Conservation (phyloP, 1,139 yeast genomes). For the Suhomyces maxii region DNA sequence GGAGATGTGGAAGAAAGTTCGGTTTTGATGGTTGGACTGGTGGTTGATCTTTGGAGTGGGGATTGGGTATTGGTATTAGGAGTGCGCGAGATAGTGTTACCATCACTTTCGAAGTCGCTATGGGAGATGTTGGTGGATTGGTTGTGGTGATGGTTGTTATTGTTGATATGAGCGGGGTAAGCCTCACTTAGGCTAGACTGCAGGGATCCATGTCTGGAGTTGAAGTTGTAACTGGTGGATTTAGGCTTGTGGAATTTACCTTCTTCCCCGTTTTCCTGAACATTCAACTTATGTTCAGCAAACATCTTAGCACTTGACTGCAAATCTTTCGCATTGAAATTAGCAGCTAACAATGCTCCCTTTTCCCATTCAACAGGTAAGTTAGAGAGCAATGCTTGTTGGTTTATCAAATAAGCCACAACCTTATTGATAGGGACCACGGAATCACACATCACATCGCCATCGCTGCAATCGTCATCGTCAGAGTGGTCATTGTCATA, state of each 20-base stretch:
- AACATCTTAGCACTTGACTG: slow-evolving; percentile 29
- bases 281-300: slow-evolving; percentile 30
- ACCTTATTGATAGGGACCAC: slow-evolving; percentile 52
- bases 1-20: slow-evolving; percentile 11
- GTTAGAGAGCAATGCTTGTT: slow-evolving; percentile 36
- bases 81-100: slow-evolving; percentile 1
- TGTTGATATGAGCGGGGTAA: slow-evolving; percentile 12
- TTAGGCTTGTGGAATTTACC: neutral
- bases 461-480: slow-evolving; percentile 2
- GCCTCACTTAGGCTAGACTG: slow-evolving; percentile 11
- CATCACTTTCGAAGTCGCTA: slow-evolving; percentile 25
- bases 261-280: slow-evolving; percentile 9
- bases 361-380: slow-evolving; percentile 48
- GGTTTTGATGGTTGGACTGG: slow-evolving; percentile 5
- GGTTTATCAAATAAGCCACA: slow-evolving; percentile 42
- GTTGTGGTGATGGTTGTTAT: slow-evolving; percentile 2
- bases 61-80: slow-evolving; percentile 1
- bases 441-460: slow-evolving; percentile 7
- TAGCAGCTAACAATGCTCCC: slow-evolving; percentile 45
- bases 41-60: slow-evolving; percentile 3
- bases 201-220: slow-evolving; percentile 1
- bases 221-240: neutral
- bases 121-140: slow-evolving; percentile 13
- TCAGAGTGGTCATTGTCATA: slow-evolving; percentile 10
- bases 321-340: slow-evolving; percentile 22